Conservation (phyloP, 495 filamentous ascomycete genomes). For the Penicillium paxilli region DNA sequence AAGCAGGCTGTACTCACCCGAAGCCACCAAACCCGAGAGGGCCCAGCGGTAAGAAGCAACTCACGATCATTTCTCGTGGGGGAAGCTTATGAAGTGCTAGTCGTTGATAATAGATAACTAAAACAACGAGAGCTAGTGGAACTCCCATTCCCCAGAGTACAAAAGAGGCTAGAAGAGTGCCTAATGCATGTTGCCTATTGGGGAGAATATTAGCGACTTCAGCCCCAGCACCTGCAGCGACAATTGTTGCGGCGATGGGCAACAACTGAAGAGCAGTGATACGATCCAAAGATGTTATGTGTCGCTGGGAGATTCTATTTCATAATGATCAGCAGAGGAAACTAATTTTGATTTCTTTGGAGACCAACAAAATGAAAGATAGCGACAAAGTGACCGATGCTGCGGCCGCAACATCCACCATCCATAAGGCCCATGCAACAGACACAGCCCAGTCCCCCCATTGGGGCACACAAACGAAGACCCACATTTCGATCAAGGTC, state of each 20-base stretch:
- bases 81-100: constrained; percentile 46
- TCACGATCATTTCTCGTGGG: constrained; percentile 45
- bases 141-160: constrained; percentile 47
- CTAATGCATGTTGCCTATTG: constrained; percentile 25
- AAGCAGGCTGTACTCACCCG: constrained; percentile 22
- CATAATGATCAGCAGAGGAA: background rate
- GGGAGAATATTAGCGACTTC: constrained; percentile 36
- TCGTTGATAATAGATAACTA: constrained; percentile 52
- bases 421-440: constrained; percentile 47
- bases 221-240: constrained; percentile 44
- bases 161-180: constrained; percentile 44
- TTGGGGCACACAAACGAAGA: constrained; percentile 42
- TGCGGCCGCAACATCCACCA: constrained; percentile 42
- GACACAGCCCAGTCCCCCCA: constrained; percentile 38
- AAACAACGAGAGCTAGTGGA: constrained; percentile 39
- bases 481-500: constrained; percentile 51
- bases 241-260: constrained; percentile 47
- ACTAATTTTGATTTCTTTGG: background rate
- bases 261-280: constrained; percentile 49
- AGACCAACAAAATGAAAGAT: constrained; percentile 42
- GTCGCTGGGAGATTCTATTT: constrained; percentile 35
- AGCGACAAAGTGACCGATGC: constrained; percentile 38
- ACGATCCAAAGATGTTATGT: constrained; percentile 35
- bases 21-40: constrained; percentile 50
- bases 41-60: constrained; percentile 47